Evolutionary conservation across 1,284 basidiomycete species (phyloP), one percentile per base, ranked within the genome.

Genomic region (Ustilago curta): DNA sequence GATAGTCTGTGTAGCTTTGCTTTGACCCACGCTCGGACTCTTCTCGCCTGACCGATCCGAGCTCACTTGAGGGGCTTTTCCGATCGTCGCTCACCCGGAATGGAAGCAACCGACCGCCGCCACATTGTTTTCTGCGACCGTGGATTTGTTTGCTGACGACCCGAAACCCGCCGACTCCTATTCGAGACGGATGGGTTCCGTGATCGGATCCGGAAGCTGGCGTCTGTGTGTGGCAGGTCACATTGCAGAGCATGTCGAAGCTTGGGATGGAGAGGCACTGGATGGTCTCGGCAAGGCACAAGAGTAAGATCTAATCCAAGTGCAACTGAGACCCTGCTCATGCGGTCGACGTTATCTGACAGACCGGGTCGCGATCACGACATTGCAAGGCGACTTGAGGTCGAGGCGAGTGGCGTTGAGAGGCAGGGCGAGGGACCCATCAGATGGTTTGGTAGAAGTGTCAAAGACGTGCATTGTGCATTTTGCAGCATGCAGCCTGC

Each of bases 371-470:
- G 8, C 16, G 29, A 48, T 31, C 47, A 31, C 47, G 47, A 48
- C 29, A 31, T 19, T n/a, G 29, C 31, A 27, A 31, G 29, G 47
- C 47, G 47, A 48, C 25, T 8, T 4, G 25, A 25, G 16, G 18
- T 29, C 8, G 40, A 43, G 18, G 23, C 19, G 3, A 25, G 52
- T 54, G 52, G 52, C 52, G 25, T 54, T 42, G n/a, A 43, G 27
- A 42, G 53, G 50, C 35, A 18, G 14, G 35, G 43, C 8, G 25
- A 18, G 39, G 18, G 35, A 31, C 55, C 43, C 37, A 39, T 69
- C 67, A 54, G 67, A 63, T 63, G 66, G 59, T 62, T 61, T 53
- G 59, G 45, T 59, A 57, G 59, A 61, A 32, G 19, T 18, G 19
- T 16, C 29, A 21, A 45, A 57, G 37, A 48, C 39, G 47, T 60